Evolutionary conservation across 1,284 basidiomycete genomes (phyloP), one percentile per base, ranked within the genome.

Genomic region (Cutaneotrichosporon spelunceum): DNA sequence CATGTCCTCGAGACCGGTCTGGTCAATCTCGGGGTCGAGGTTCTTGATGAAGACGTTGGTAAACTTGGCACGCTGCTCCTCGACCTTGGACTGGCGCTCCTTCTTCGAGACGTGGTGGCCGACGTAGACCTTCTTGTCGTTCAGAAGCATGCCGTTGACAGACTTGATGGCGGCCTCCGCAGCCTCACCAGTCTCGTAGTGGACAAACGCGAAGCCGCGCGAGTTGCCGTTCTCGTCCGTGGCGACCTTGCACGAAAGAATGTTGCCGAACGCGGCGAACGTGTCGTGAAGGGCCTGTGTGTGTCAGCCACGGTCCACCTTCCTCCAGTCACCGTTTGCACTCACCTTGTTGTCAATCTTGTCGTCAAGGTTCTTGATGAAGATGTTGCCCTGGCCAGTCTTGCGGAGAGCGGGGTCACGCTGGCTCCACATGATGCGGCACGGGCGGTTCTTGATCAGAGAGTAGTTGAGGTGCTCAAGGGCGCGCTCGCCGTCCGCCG

Each of bases 401-500:
- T 99, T 98, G 82, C 96, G 93, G 76, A 99, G 87, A 72, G 93
- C 91, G 66, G 96, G 96, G 84, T 99, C 96, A 79, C 96, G 92
- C 86, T 99, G 95, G 75, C 94, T 98, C 94, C 96, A 98, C 96
- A 99, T 99, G 84, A 99, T 99, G 76, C 96, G 93, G 85, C 96
- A 99, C 68, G 96, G 89, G 75, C 93, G 91, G 81, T 89, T 89
- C 85, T 98, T 98, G 84, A 99, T 99, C 76, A 95, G 83, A 68
- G 95, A 97, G 82, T 99, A 99, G 84, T 99, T 99, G 81, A 99
- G 88, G 83, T 95, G 92, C 84, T 99, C 96, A 68, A 99, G 86
- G 67, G 96, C 95, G 78, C 94, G 93, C 84, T 99, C 96, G 87
- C 95, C 96, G 85, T 99, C 96, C 61, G 82, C 84, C 39, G 93